These are phyloP conservation scores for Mycosphaerelloides madeirae DNA, from an alignment of 2,329 filamentous ascomycete species.

Conservation along the genomic window DNA sequence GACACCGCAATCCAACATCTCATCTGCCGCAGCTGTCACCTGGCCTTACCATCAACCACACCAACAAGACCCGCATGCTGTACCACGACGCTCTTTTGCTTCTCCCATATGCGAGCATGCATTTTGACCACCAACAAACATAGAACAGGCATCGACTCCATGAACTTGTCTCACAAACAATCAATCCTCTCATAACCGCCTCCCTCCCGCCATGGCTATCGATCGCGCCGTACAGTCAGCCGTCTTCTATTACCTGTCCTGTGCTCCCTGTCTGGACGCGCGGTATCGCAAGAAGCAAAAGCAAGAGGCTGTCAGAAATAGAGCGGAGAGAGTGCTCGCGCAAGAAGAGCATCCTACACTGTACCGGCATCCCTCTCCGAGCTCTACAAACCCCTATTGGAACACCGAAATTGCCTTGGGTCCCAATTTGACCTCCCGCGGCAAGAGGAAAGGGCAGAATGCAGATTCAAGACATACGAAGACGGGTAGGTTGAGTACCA, in stretches of 20 bases:
- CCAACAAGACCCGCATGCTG: neutral
- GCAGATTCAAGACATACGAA: slow-evolving; percentile 12
- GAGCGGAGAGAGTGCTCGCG: slow-evolving; percentile 59
- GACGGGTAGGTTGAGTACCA: slow-evolving; percentile 32
- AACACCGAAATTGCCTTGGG: slow-evolving; percentile 78
- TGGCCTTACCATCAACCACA: neutral
- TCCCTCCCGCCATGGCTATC: slow-evolving; percentile 27
- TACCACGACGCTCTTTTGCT: neutral
- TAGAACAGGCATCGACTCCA: slow-evolving; percentile 5
- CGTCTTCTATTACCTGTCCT: slow-evolving; percentile 72
- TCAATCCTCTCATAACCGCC: slow-evolving; percentile 1
- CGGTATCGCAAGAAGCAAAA: slow-evolving; percentile 65
- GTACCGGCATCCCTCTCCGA: slow-evolving; percentile 74
- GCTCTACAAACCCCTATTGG: slow-evolving; percentile 86
- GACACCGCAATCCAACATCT: too few relatives aligned
- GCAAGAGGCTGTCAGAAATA: slow-evolving; percentile 64
- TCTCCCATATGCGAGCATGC: slow-evolving; percentile 13
- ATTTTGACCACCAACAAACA: slow-evolving; percentile 18
- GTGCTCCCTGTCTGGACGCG: slow-evolving; percentile 71
- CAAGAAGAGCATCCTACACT: slow-evolving; percentile 63
- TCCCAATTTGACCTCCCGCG: slow-evolving; percentile 52
- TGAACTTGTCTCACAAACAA: slow-evolving; percentile 7
- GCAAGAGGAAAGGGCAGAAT: slow-evolving; percentile 39
- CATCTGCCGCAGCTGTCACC: neutral
- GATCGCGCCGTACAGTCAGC: slow-evolving; percentile 62